Evolutionary conservation across 2,329 filamentous ascomycete species (phyloP), one percentile per base, ranked within the genome.

Genomic region (Colletotrichum lupini): DNA sequence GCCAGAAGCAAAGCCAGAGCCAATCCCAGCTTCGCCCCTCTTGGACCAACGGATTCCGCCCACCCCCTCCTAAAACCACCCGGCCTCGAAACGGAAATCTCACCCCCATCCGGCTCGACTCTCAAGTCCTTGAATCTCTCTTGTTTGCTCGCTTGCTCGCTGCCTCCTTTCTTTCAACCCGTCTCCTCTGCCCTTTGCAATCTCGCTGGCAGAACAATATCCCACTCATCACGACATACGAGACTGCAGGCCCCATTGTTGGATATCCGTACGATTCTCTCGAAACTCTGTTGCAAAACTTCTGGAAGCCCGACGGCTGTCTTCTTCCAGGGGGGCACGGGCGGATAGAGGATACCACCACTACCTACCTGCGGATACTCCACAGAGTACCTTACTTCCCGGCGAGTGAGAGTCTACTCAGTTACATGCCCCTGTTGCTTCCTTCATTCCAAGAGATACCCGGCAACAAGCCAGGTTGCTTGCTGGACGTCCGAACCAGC

Each of bases 111-210:
- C 53, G 42, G 42, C 19, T 49, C 22, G 57, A 62, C 56, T 57
- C 28, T 68, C 64, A 4, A 49, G 53, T 72, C 37, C 69, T 63
- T 63, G 58, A 72, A 72, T 59, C 53, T 68, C 67, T 59, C 67
- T 49, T 64, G 59, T 52, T 22, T 14, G 52, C 67, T 68, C 49
- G 66, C 66, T 42, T 55, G 26, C 28, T 64, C 3, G 32, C n/a
- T 30, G 35, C 61, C 24, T 49, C 49, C 55, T n/a, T 26, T 37
- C n/a, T 35, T 37, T 55, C 32, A 12, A 12, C n/a, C 52, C 24
- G 14, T 42, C 11, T 16, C 28, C 19, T 53, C 19, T 22, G 19
- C 42, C 14, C 16, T n/a, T 53, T 57, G 5, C 37, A n/a, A 49
- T 12, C 24, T 35, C 28, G 42, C 37, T 65, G 26, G 61, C 28